Percentiles rank a stretch among this genome's conserved stretches.
phyloP scores from a whole-genome alignment of 495 filamentous ascomycete species.

The Tuber brumale region DNA sequence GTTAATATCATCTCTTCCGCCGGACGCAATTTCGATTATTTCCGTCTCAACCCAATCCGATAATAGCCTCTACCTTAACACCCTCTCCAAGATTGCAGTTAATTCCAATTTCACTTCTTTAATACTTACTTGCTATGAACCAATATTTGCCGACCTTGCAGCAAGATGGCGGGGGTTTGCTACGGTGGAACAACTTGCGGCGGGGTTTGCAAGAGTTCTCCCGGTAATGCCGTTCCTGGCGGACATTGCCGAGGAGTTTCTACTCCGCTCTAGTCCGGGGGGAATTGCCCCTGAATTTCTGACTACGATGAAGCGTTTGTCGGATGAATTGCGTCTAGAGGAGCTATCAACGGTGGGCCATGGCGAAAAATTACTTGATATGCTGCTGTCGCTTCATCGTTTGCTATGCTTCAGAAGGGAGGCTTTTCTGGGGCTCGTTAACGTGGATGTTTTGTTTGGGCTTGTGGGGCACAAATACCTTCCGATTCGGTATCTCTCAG shows the following conservation, averaged over 20 bases:
- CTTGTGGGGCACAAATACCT: slow-evolving; percentile 40
- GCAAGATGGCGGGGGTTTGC: slow-evolving; percentile 36
- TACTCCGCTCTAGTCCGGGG: slow-evolving; percentile 8
- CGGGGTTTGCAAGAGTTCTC: slow-evolving; percentile 34
- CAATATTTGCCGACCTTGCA: slow-evolving; percentile 38
- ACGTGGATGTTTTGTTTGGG: slow-evolving; percentile 22
- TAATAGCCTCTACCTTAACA: slow-evolving; percentile 33
- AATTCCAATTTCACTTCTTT: slow-evolving; percentile 30
- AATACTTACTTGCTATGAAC: slow-evolving; percentile 34
- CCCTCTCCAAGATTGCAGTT: slow-evolving; percentile 36
- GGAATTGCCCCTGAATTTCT: slow-evolving; percentile 9
- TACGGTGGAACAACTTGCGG: slow-evolving; percentile 17
- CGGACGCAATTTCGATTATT: slow-evolving; percentile 14
- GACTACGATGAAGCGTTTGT: slow-evolving; percentile 6
- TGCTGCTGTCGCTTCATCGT: slow-evolving; percentile 33
- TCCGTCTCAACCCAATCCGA: slow-evolving; percentile 3
- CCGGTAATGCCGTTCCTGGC: slow-evolving; percentile 36
- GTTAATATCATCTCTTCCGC: slow-evolving; percentile 25
- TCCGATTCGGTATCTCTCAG: slow-evolving; percentile 68
- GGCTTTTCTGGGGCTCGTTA: slow-evolving; percentile 27
- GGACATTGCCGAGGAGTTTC: slow-evolving; percentile 31
- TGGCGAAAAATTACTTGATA: slow-evolving; percentile 16
- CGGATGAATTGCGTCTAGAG: background rate
- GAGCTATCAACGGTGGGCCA: slow-evolving; percentile 7
- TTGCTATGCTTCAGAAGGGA: slow-evolving; percentile 35